A percentile compares a stretch with the other conserved stretches of the same genome.
Evolutionary conservation across 768 basidiomycete genomes (phyloP).

Genomic region (Rossbeevera mucosa): DNA sequence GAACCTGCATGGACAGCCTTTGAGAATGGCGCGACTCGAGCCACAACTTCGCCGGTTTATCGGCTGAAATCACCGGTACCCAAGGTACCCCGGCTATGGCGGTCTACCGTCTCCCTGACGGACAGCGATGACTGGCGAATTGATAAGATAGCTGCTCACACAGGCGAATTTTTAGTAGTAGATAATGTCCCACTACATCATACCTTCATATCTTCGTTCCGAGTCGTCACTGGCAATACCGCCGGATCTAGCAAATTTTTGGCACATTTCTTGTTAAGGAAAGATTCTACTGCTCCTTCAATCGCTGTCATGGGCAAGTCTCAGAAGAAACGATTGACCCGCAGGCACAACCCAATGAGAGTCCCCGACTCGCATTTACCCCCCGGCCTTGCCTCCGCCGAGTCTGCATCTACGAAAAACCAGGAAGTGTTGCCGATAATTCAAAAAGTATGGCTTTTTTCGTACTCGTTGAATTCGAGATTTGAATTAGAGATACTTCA

Average conservation of each 20-base stretch:
- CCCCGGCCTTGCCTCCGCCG: conserved; percentile 71
- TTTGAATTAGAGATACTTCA: conserved; percentile 25
- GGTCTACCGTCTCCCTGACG: too few relatives aligned
- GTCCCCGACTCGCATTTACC: conserved; percentile 92
- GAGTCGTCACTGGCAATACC: too few relatives aligned
- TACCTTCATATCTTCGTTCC: too few relatives aligned
- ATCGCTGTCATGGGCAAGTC: conserved; percentile 77
- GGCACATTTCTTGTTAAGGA: too few relatives aligned
- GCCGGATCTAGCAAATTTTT: too few relatives aligned
- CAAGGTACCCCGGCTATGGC: too few relatives aligned
- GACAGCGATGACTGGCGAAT: too few relatives aligned
- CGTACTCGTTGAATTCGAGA: background rate
- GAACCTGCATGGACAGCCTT: conserved; percentile 39
- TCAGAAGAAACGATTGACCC: conserved; percentile 81
- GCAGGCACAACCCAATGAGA: conserved; percentile 88
- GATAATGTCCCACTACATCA: too few relatives aligned
- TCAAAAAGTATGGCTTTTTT: conserved; percentile 60
- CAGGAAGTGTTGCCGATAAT: conserved; percentile 84
- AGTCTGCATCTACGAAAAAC: conserved; percentile 67
- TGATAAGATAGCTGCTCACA: too few relatives aligned
- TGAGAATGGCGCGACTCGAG: conserved; percentile 7
- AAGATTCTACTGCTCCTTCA: too few relatives aligned
- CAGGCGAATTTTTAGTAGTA: too few relatives aligned
- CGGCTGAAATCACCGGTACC: too few relatives aligned
- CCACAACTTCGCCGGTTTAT: conserved; percentile 40